phyloP scores from a whole-genome alignment of 2,329 filamentous ascomycete species.

The Tolypocladium sp. region DNA sequence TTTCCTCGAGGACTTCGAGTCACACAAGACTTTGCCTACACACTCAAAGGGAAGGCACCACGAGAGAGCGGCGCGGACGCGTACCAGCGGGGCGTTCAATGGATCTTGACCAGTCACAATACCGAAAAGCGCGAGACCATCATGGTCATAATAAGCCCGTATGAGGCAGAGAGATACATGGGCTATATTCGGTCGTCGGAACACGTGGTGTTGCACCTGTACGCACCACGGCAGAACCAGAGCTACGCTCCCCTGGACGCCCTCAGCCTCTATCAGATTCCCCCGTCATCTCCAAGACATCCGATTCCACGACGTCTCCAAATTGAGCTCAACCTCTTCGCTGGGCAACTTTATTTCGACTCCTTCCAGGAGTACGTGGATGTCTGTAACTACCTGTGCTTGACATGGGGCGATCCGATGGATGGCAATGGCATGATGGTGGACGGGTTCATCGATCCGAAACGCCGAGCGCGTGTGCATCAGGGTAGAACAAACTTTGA shows the following conservation, averaged over 20 bases:
- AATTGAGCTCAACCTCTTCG: conserved; percentile 53
- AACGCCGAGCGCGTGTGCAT: neutral
- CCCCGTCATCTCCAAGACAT: neutral
- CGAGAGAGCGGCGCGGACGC: conserved; percentile 4
- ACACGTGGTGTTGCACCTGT: conserved; percentile 37
- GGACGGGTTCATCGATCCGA: conserved; percentile 24
- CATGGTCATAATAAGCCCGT: conserved; percentile 6
- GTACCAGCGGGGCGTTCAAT: conserved; percentile 14
- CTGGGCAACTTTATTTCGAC: conserved; percentile 56
- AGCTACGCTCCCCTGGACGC: neutral
- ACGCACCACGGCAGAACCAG: conserved; percentile 29
- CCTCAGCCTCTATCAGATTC: neutral
- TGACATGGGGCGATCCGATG: conserved; percentile 22
- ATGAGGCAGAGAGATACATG: conserved; percentile 46
- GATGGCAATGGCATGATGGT: conserved; percentile 12
- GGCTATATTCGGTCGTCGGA: conserved; percentile 22
- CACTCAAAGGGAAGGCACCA: neutral
- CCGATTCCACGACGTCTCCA: conserved; percentile 15
- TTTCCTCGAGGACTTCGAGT: conserved; percentile 6
- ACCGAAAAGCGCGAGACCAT: neutral
- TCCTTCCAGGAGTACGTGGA: conserved; percentile 43
- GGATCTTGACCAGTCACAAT: conserved; percentile 9
- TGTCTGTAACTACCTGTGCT: conserved; percentile 41
- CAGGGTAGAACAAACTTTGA: conserved; percentile 14
- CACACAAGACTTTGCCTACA: conserved; percentile 4